A percentile compares a stretch with the other conserved stretches of the same genome.
Evolutionary conservation across 1,284 basidiomycete species (phyloP).

Genomic region (Ustilago sp.): DNA sequence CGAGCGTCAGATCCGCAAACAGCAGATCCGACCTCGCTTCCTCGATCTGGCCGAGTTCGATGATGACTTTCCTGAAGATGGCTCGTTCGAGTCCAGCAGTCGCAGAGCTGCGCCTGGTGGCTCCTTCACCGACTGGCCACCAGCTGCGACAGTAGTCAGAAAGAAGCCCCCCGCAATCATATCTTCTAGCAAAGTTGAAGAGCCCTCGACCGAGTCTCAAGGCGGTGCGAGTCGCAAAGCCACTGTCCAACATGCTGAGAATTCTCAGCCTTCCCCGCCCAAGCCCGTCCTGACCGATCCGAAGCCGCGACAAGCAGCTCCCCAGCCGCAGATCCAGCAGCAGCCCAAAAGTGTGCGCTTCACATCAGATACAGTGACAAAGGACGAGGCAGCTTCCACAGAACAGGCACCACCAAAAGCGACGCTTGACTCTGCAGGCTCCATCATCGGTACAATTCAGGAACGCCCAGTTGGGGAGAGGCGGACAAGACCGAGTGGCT

Average conservation of each 20-base stretch:
- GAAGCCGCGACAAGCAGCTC: not conserved
- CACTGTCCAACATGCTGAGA: slow-evolving; percentile 14
- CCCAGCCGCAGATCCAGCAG: not conserved
- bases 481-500: slow-evolving; percentile 4
- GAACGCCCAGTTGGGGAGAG: slow-evolving; percentile 33
- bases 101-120: slow-evolving; percentile 29
- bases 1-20: slow-evolving; percentile 42
- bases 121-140: slow-evolving; percentile 55
- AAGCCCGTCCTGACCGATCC: not conserved
- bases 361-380: slow-evolving; percentile 1
- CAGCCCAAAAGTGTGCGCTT: slow-evolving; percentile 24
- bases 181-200: slow-evolving; percentile 18
- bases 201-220: not conserved
- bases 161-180: slow-evolving; percentile 42
- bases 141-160: slow-evolving; percentile 55
- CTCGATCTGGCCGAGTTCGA: slow-evolving; percentile 56
- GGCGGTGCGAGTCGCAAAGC: not conserved
- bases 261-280: not conserved
- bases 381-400: not conserved
- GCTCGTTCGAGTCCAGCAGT: slow-evolving; percentile 10
- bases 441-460: slow-evolving; percentile 43
- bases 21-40: slow-evolving; percentile 57
- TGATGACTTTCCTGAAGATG: slow-evolving; percentile 20
- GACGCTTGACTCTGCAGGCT: slow-evolving; percentile 20
- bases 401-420: not conserved